Evolutionary conservation across 148 eudicot genomes (phyloP).

Genomic region (Nepenthes gracilis): DNA sequence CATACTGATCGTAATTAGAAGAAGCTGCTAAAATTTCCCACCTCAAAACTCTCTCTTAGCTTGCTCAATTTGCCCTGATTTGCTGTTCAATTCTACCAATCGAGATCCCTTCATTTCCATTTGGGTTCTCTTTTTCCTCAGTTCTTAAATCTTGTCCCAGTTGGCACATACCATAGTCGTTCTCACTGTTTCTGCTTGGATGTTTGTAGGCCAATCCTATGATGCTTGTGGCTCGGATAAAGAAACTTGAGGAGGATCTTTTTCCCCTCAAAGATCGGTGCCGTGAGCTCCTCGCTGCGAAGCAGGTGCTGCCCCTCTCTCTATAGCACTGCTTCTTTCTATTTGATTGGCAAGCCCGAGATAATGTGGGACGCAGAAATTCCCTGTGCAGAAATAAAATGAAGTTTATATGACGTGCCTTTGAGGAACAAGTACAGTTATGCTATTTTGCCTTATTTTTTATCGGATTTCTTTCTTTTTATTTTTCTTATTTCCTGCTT

Average conservation of each 20-base stretch:
- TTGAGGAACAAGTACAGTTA: too few species aligned
- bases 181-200: background rate
- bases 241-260: constrained; percentile 70
- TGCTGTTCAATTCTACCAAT: background rate
- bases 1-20: background rate
- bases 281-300: constrained; percentile 77
- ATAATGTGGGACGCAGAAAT: background rate
- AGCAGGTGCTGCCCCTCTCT: constrained; percentile 44
- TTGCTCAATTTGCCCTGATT: background rate
- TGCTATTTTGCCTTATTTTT: too few species aligned
- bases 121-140: background rate
- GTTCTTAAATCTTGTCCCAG: background rate
- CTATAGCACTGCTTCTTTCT: background rate
- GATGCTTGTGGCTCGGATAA: constrained; percentile 69
- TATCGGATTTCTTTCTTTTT: too few species aligned
- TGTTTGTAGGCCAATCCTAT: constrained; percentile 74
- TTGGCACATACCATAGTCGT: background rate
- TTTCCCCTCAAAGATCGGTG: constrained; percentile 64
- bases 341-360: background rate
- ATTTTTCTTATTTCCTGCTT: too few species aligned
- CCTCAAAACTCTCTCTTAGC: background rate
- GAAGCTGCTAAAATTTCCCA: background rate
- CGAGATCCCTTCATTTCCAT: background rate
- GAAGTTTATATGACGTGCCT: too few species aligned
- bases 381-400: background rate